phyloP scores from a whole-genome alignment of 73 alveolate genomes.

The Paramecium sexaurelia region DNA sequence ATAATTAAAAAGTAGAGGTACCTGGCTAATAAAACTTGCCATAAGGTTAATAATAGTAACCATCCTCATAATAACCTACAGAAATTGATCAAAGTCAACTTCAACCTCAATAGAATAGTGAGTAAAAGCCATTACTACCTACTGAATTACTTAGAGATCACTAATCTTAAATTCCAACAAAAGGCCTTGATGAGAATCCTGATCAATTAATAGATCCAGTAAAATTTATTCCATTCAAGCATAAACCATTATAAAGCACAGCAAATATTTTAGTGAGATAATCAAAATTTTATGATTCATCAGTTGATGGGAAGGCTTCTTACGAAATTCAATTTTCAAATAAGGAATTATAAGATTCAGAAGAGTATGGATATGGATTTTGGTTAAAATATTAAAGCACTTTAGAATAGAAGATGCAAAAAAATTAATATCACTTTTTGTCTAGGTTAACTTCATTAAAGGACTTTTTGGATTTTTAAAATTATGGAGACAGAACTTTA shows the following conservation, averaged over 20 bases:
- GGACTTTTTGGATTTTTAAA: slow-evolving; percentile 18
- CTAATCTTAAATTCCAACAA: not conserved
- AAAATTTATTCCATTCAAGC: slow-evolving; percentile 17
- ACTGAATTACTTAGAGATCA: not conserved
- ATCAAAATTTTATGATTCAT: slow-evolving; percentile 42
- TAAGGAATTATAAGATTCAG: slow-evolving; percentile 13
- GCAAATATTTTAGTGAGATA: not conserved
- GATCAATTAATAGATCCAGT: slow-evolving; percentile 37
- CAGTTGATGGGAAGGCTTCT: not conserved
- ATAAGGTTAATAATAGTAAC: not conserved
- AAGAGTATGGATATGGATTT: slow-evolving; percentile 56
- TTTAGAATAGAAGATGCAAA: not conserved
- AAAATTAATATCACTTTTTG: not conserved
- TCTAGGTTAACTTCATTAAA: not conserved
- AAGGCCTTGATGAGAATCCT: not conserved
- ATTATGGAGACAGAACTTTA: slow-evolving; percentile 53
- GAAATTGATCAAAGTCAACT: not conserved
- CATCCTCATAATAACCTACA: not conserved
- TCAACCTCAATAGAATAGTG: not conserved
- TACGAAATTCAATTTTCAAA: not conserved
- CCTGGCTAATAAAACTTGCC: not conserved
- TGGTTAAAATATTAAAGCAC: slow-evolving; percentile 2
- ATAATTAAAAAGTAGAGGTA: not conserved
- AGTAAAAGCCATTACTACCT: not conserved
- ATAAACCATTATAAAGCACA: not conserved